Conservation (phyloP, 345 rosid genomes). For the Pseudoturritis turrita region DNA sequence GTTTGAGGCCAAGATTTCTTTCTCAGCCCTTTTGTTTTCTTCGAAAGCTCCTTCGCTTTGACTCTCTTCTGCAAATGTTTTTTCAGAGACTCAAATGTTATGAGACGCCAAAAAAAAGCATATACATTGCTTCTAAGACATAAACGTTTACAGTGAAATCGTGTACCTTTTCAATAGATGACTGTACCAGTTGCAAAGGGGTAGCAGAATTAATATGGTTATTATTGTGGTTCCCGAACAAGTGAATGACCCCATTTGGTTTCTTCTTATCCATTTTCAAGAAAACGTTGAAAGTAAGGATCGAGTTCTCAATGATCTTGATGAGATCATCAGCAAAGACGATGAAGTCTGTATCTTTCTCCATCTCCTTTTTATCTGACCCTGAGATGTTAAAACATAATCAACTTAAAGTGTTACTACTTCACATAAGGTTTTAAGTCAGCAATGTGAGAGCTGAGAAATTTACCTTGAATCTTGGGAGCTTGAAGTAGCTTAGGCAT, state of each 20-base stretch:
- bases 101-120: slow-evolving; percentile 5
- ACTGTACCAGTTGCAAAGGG: slow-evolving; percentile 72
- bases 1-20: slow-evolving; percentile 81
- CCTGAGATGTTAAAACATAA: slow-evolving; percentile 38
- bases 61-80: slow-evolving; percentile 52
- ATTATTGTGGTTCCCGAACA: slow-evolving; percentile 61
- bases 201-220: slow-evolving; percentile 42
- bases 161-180: slow-evolving; percentile 67
- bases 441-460: neutral
- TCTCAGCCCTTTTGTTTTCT: slow-evolving; percentile 70
- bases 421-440: neutral
- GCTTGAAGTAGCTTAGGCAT: slow-evolving; percentile 86
- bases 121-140: neutral
- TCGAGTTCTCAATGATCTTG: slow-evolving; percentile 55
- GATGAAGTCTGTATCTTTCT: slow-evolving; percentile 46
- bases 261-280: slow-evolving; percentile 80
- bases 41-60: slow-evolving; percentile 63
- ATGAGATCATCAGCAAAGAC: slow-evolving; percentile 68
- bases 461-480: slow-evolving; percentile 73
- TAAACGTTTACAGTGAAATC: neutral
- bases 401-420: slow-evolving; percentile 11
- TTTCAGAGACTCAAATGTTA: neutral
- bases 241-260: slow-evolving; percentile 42
- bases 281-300: slow-evolving; percentile 63
- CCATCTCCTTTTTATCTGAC: slow-evolving; percentile 48